phyloP scores from a whole-genome alignment of 768 basidiomycete genomes.

The Tylopilus felleus region DNA sequence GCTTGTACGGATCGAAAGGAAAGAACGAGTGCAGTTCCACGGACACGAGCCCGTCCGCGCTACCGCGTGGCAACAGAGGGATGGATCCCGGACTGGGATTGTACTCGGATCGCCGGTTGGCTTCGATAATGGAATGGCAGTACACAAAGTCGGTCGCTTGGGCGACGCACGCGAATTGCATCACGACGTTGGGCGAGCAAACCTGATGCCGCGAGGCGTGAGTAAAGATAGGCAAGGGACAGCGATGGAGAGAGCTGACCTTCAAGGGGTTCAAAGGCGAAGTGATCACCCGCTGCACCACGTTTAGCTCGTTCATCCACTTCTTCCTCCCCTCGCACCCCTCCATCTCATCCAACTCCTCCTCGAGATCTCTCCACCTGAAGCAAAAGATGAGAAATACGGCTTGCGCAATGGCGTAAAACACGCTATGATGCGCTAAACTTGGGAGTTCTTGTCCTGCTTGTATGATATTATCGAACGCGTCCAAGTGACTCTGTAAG shows the following conservation, averaged over 20 bases:
- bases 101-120: slow-evolving; percentile 72
- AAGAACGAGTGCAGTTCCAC: slow-evolving; percentile 91
- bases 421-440: slow-evolving; percentile 59
- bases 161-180: slow-evolving; percentile 91
- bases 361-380: slow-evolving; percentile 85
- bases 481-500: slow-evolving; percentile 71
- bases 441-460: slow-evolving; percentile 32
- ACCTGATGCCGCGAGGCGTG: slow-evolving; percentile 46
- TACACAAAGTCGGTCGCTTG: slow-evolving; percentile 90
- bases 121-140: slow-evolving; percentile 88
- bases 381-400: slow-evolving; percentile 98
- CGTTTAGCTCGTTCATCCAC: slow-evolving; percentile 82
- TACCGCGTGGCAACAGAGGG: slow-evolving; percentile 17
- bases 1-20: slow-evolving; percentile 96
- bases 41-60: slow-evolving; percentile 40
- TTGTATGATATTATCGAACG: slow-evolving; percentile 51
- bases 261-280: slow-evolving; percentile 89
- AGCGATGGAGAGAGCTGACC: slow-evolving; percentile 9
- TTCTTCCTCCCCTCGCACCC: slow-evolving; percentile 51
- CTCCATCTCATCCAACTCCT: slow-evolving; percentile 55
- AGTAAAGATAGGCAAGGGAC: background rate
- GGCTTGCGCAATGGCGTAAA: slow-evolving; percentile 90
- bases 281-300: slow-evolving; percentile 75
- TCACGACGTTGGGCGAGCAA: slow-evolving; percentile 87
- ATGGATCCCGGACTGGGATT: slow-evolving; percentile 26